Conservation (phyloP, 2,329 filamentous ascomycete species). For the Remersonia thermophila region DNA sequence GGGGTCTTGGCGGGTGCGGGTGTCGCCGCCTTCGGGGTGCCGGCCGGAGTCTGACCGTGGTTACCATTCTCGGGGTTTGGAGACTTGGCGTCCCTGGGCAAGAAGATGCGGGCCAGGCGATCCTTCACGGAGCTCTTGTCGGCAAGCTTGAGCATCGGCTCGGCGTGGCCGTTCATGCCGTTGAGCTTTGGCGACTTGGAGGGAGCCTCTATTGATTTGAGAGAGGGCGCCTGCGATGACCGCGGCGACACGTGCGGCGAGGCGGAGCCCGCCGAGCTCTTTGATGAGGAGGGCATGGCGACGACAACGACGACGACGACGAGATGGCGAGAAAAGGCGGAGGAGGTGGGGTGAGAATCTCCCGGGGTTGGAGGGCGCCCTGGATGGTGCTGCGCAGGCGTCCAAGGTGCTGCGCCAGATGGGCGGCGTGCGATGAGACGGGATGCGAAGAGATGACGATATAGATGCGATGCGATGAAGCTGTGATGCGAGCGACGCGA, state of each 20-base stretch:
- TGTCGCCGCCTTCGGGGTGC: conserved; percentile 17
- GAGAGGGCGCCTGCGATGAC: conserved; percentile 37
- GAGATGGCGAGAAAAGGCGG: background rate
- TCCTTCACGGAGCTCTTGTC: conserved; percentile 53
- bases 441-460: too few species aligned
- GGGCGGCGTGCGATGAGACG: too few species aligned
- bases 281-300: conserved; percentile 23
- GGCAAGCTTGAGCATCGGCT: conserved; percentile 26
- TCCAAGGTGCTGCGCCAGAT: too few species aligned
- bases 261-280: conserved; percentile 24
- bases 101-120: conserved; percentile 53
- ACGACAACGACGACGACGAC: conserved; percentile 2
- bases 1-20: conserved; percentile 6
- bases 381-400: too few species aligned
- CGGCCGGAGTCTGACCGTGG: conserved; percentile 7
- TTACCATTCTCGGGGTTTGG: too few species aligned
- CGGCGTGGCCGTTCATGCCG: conserved; percentile 28
- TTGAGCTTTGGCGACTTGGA: conserved; percentile 28
- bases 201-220: conserved; percentile 33
- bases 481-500: background rate
- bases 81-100: conserved; percentile 35
- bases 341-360: too few species aligned
- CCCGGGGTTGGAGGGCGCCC: too few species aligned
- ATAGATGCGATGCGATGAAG: background rate
- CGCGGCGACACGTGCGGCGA: conserved; percentile 22